Evolutionary conservation across 225 moss, liverwort and hornwort genomes (phyloP).

Genomic region (Pleurozium schreberi): DNA sequence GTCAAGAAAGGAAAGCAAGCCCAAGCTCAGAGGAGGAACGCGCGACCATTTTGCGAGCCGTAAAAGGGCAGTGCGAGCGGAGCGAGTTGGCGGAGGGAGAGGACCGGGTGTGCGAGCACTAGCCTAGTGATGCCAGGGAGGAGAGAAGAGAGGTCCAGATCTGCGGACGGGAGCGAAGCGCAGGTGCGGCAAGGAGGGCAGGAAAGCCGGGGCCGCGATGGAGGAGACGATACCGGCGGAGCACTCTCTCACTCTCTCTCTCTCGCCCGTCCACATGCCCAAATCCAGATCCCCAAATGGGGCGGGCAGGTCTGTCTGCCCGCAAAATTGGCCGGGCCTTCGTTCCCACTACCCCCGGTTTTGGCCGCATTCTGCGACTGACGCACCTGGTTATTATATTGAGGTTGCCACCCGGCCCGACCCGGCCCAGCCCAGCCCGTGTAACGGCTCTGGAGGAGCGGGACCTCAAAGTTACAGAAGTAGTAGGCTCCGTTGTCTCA

Average conservation of each 20-base stretch:
- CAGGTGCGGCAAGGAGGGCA: conserved; percentile 14
- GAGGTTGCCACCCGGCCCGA: neutral
- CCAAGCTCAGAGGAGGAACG: neutral
- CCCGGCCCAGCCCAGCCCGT: neutral
- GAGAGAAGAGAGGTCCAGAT: conserved; percentile 1
- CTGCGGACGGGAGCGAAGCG: conserved; percentile 6
- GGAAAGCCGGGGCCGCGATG: neutral
- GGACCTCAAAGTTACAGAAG: neutral
- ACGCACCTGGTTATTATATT: neutral
- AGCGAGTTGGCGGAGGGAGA: neutral
- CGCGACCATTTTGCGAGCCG: neutral
- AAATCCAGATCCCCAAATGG: neutral
- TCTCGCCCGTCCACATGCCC: neutral
- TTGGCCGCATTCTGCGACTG: conserved; percentile 21
- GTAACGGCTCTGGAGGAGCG: neutral
- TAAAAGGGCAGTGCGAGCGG: neutral
- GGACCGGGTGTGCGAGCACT: neutral
- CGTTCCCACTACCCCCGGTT: neutral
- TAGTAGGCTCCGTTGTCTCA: no score
- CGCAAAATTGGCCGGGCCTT: neutral
- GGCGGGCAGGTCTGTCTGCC: neutral
- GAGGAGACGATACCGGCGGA: conserved; percentile 17
- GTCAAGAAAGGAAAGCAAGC: neutral
- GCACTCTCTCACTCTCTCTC: neutral
- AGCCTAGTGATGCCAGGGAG: neutral